A percentile compares a stretch with the other conserved stretches of the same genome.
phyloP scores from a whole-genome alignment of 2,329 filamentous ascomycete species.

The Colletotrichum sp. region DNA sequence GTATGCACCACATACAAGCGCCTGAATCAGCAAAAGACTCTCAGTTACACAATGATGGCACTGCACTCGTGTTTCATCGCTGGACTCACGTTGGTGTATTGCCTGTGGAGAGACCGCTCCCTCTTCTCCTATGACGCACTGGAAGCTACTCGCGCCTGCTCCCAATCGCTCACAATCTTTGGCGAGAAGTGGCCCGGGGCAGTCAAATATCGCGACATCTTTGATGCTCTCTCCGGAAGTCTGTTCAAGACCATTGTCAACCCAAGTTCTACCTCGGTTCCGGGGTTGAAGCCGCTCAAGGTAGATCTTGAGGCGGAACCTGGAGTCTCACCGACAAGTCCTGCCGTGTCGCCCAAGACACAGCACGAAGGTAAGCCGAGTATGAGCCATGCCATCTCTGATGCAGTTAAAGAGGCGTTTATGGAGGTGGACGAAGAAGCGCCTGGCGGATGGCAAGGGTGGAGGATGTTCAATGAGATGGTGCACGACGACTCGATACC shows the following conservation, averaged over 20 bases:
- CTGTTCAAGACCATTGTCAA: conserved; percentile 27
- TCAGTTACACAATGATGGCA: conserved; percentile 33
- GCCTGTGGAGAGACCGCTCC: conserved; percentile 27
- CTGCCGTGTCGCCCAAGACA: background rate
- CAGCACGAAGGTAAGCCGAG: background rate
- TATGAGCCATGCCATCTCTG: conserved; percentile 18
- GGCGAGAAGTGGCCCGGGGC: conserved; percentile 32
- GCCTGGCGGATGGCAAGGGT: conserved; percentile 29
- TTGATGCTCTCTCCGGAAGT: conserved; percentile 29
- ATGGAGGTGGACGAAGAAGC: conserved; percentile 34
- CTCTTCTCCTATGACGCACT: conserved; percentile 29
- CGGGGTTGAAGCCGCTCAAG: background rate
- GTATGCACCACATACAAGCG: conserved; percentile 34
- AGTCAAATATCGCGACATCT: conserved; percentile 33
- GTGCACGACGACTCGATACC: conserved; percentile 17
- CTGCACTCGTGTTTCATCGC: conserved; percentile 35
- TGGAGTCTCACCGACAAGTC: background rate
- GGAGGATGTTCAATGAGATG: conserved; percentile 34
- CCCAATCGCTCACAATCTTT: conserved; percentile 31
- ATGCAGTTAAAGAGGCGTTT: conserved; percentile 30
- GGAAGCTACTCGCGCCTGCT: conserved; percentile 31
- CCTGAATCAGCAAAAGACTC: conserved; percentile 31
- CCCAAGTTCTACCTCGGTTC: background rate
- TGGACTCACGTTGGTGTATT: conserved; percentile 32
- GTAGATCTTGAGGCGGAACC: background rate